These are phyloP conservation scores for Pharnaceum exiguum DNA, from an alignment of 148 eudicot species.

Conservation along the genomic window DNA sequence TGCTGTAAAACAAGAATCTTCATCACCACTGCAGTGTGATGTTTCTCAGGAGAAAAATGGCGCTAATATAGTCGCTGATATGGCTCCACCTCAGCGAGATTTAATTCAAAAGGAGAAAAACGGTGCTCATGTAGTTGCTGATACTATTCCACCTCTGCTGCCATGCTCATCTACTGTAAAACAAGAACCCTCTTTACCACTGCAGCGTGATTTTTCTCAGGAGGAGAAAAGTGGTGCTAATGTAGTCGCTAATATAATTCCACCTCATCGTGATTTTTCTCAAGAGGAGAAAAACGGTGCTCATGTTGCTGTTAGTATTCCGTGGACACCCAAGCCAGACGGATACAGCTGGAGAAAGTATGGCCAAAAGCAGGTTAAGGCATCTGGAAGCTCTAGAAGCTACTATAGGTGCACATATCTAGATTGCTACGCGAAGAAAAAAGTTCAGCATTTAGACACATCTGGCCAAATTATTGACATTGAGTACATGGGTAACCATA, in stretches of 20 bases:
- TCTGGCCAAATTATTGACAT: constrained; percentile 40
- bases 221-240: constrained; percentile 16
- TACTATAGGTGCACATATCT: constrained; percentile 65
- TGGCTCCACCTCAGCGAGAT: neutral
- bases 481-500: constrained; percentile 63
- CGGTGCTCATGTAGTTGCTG: constrained; percentile 4
- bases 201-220: constrained; percentile 7
- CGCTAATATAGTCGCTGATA: neutral
- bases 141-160: constrained; percentile 21
- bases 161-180: constrained; percentile 10
- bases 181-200: constrained; percentile 15
- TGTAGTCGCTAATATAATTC: neutral
- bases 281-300: neutral
- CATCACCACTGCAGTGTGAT: constrained; percentile 12
- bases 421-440: constrained; percentile 65
- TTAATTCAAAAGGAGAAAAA: neutral
- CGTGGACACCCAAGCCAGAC: constrained; percentile 41
- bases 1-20: constrained; percentile 11
- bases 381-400: constrained; percentile 75
- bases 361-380: constrained; percentile 89
- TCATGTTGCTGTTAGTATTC: constrained; percentile 14
- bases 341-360: constrained; percentile 83
- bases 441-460: constrained; percentile 59
- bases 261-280: too few species aligned
- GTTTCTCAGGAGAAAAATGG: constrained; percentile 9